Base-by-base conservation (phyloP, 331 rosid genomes). In the Telfairia occidentalis region DNA sequence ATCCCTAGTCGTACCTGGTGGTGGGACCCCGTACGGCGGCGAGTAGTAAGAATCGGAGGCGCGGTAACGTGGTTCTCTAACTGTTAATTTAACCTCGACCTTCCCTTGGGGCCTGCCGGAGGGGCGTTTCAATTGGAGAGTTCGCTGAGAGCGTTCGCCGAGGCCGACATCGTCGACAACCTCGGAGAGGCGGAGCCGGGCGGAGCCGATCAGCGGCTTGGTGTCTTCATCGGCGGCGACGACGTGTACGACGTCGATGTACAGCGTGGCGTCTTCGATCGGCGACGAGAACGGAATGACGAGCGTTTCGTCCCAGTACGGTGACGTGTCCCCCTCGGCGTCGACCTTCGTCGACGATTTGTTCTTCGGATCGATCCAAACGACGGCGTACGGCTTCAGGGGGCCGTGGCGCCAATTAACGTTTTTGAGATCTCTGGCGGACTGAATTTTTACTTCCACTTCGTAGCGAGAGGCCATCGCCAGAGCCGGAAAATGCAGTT, bases 71-170 rank as follows among this genome's bases (percentile, higher is more conserved):
- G 82, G 77, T 5, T 86, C 86, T 30, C 80, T 81, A 42, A 90
- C 61, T 0, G 63, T 12, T 0, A 91, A 83, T 30, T 82, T 80
- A 1, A 90, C 82, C 3, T 93, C 96, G 10, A 88, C 49, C 78
- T 86, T 89, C 0, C 98, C 98, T 0, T 90, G 96, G 0, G 97
- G 98, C 48, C 98, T 81, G 0, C 97, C 97, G 0, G 98, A 89
- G 0, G 97, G 96, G 9, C 98, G 89, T 19, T 88, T 89, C 42
- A 93, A 81, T 23, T 78, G 71, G 6, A 93, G 82, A 0, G 79
- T 73, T 9, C 85, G 85, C 35, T 24, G 78, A 24, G 63, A 58
- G 1, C 80, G 81, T 21, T 83, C 82, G 12, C 88, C 90, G 8
- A 76, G 28, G 1, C 98, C 96, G 0, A 45, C 85, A 2, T 87